A percentile compares a stretch with the other conserved stretches of the same genome.
Evolutionary conservation across 257 asterid genomes (phyloP).

Genomic region (Ophiorrhiza pumila): DNA sequence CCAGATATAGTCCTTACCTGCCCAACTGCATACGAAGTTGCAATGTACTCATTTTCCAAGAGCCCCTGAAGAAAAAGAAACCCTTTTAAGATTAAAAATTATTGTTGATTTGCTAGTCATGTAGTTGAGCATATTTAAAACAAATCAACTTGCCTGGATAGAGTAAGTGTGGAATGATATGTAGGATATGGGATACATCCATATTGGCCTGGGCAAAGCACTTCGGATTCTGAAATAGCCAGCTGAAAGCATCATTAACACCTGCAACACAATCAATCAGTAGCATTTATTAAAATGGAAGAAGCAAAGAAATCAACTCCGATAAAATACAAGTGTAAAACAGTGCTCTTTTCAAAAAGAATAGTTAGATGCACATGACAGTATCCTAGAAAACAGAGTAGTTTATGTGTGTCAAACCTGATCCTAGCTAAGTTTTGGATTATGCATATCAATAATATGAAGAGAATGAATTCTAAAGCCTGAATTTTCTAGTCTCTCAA

Average conservation of each 20-base stretch:
- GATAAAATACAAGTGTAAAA: background rate
- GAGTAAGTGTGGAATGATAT: slow-evolving; percentile 87
- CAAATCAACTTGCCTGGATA: slow-evolving; percentile 62
- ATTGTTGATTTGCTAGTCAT: background rate
- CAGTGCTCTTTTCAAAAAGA: background rate
- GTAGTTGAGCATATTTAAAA: background rate
- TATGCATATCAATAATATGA: background rate
- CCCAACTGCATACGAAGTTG: slow-evolving; percentile 80
- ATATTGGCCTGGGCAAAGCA: slow-evolving; percentile 68
- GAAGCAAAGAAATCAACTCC: background rate
- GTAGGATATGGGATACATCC: slow-evolving; percentile 93
- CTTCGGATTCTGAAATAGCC: slow-evolving; percentile 87
- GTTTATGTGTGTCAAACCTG: background rate
- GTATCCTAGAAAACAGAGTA: background rate
- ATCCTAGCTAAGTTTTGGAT: background rate
- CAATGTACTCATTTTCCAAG: slow-evolving; percentile 85
- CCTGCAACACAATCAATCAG: slow-evolving; percentile 42
- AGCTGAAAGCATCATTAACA: slow-evolving; percentile 90
- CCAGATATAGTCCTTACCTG: slow-evolving; percentile 83
- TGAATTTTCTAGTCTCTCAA: background rate
- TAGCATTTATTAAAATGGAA: background rate
- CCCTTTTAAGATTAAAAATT: background rate
- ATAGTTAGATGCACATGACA: background rate
- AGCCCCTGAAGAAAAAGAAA: slow-evolving; percentile 57
- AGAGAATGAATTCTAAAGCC: background rate